Conservation (phyloP, 768 basidiomycete species). For the Lanmaoa pseudosensibilis region DNA sequence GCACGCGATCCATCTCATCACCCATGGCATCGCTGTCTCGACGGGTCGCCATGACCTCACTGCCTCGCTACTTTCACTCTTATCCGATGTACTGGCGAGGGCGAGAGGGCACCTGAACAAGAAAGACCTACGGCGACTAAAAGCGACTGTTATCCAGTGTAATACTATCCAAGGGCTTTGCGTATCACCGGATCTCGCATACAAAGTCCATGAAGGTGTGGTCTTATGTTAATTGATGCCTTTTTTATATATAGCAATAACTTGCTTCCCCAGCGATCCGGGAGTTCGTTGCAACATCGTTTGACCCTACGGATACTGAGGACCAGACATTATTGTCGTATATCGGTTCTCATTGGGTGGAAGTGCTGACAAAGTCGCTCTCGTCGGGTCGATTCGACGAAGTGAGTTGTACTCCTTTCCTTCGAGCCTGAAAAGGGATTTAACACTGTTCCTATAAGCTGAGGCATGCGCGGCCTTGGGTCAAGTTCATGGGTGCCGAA, state of each 20-base stretch:
- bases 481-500: conserved; percentile 48
- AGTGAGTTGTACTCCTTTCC: conserved; percentile 4
- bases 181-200: conserved; percentile 26
- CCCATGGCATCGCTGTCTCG: conserved; percentile 34
- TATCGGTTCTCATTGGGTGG: conserved; percentile 46
- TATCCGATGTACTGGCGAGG: conserved; percentile 38
- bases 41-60: conserved; percentile 23
- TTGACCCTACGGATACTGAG: conserved; percentile 35
- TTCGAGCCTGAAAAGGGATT: background rate
- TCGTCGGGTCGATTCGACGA: conserved; percentile 9
- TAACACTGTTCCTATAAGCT: conserved; percentile 12
- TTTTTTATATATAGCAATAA: background rate
- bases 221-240: background rate
- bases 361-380: conserved; percentile 14
- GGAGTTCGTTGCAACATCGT: conserved; percentile 38
- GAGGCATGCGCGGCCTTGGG: conserved; percentile 42
- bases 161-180: conserved; percentile 38
- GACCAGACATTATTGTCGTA: conserved; percentile 44
- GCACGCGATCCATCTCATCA: conserved; percentile 39
- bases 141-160: conserved; percentile 40
- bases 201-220: conserved; percentile 38
- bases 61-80: conserved; percentile 37
- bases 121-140: conserved; percentile 38
- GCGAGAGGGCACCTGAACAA: conserved; percentile 29
- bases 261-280: conserved; percentile 38